Conservation (phyloP, 305 asterid genomes). For the Striga hermonthica region DNA sequence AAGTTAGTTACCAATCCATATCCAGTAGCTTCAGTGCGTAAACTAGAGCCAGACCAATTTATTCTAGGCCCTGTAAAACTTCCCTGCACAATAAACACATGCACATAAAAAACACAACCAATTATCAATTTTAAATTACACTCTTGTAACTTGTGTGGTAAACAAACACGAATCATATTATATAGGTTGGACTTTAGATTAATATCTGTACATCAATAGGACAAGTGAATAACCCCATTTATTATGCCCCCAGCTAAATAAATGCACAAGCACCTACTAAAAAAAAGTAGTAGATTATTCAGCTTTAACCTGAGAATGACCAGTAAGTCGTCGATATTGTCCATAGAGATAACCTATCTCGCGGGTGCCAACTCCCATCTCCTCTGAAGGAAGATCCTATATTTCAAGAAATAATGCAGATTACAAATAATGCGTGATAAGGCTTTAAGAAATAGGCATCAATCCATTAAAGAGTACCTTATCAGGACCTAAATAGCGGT, state of each 20-base stretch:
- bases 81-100: conserved; percentile 58
- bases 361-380: conserved; percentile 95
- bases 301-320: conserved; percentile 86
- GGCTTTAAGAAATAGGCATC: conserved; percentile 9
- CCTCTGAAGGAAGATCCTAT: conserved; percentile 99
- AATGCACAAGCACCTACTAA: background rate
- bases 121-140: conserved; percentile 21
- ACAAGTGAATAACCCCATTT: no score
- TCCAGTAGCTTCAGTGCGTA: conserved; percentile 98
- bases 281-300: conserved; percentile 21
- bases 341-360: conserved; percentile 98
- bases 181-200: background rate
- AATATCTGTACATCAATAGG: background rate
- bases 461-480: conserved; percentile 53
- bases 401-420: conserved; percentile 32
- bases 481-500: conserved; percentile 94
- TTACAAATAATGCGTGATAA: conserved; percentile 25
- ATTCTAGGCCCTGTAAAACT: conserved; percentile 96
- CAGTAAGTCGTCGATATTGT: conserved; percentile 87
- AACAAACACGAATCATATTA: background rate
- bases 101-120: conserved; percentile 21
- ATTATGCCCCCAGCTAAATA: no score
- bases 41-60: conserved; percentile 96
- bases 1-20: conserved; percentile 79
- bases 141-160: background rate